Conservation (phyloP, 2,329 filamentous ascomycete genomes). For the Trichophyton schoenleinii region DNA sequence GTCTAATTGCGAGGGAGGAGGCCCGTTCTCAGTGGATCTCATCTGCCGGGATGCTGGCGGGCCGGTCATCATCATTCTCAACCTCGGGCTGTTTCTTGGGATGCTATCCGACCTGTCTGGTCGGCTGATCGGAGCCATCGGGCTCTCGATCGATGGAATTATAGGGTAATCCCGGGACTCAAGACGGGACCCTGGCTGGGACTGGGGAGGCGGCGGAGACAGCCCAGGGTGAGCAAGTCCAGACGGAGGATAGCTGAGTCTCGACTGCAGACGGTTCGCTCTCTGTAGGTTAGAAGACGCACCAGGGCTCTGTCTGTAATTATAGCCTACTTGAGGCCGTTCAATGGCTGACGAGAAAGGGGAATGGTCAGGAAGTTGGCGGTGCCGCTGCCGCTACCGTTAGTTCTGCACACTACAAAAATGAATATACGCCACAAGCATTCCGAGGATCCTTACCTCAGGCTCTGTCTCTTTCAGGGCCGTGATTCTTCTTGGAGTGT, state of each 20-base stretch:
- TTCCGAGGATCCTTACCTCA: not conserved
- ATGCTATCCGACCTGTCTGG: not conserved
- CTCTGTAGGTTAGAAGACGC: not conserved
- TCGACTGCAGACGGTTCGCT: not conserved
- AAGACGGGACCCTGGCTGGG: not conserved
- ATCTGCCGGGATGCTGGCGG: not conserved
- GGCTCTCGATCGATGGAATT: constrained; percentile 27
- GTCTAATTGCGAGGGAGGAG: not conserved
- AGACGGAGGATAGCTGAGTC: not conserved
- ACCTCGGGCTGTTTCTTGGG: not conserved
- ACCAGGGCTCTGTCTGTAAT: not conserved
- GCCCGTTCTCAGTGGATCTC: not conserved
- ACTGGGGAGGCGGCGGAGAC: not conserved
- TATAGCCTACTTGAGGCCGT: constrained; percentile 10
- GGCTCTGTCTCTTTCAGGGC: not conserved
- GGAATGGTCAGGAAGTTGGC: constrained; percentile 9
- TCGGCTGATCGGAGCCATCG: constrained; percentile 10
- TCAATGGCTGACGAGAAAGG: constrained; percentile 17
- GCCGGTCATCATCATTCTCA: not conserved
- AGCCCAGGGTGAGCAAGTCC: not conserved
- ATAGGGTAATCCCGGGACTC: constrained; percentile 14
- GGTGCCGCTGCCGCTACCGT: constrained; percentile 12
- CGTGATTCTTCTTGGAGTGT: not conserved
- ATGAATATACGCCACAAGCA: not conserved
- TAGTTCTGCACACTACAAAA: constrained; percentile 5